These are phyloP conservation scores for Ophiostoma piceae DNA, from an alignment of 2,329 filamentous ascomycete genomes.

Conservation along the genomic window DNA sequence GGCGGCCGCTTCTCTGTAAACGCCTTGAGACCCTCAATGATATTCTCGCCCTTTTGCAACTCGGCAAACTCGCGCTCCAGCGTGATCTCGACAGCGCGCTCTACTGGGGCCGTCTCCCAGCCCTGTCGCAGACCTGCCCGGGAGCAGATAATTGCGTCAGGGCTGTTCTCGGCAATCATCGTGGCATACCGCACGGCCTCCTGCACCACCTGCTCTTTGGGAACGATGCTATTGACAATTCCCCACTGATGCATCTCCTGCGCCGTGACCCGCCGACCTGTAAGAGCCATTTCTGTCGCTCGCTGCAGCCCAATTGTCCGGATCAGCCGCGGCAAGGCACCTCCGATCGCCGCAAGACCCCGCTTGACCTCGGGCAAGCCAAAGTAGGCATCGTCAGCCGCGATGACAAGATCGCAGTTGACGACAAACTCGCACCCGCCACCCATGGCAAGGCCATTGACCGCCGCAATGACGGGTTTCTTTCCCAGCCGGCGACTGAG, in stretches of 20 bases:
- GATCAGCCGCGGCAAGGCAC: slow-evolving; percentile 62
- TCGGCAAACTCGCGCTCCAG: slow-evolving; percentile 30
- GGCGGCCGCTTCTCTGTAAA: slow-evolving; percentile 31
- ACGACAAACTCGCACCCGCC: slow-evolving; percentile 58
- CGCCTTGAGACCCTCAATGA: slow-evolving; percentile 31
- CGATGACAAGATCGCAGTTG: slow-evolving; percentile 57
- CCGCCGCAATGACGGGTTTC: slow-evolving; percentile 59
- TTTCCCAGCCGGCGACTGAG: slow-evolving; percentile 49
- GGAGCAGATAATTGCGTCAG: slow-evolving; percentile 68
- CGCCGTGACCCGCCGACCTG: slow-evolving; percentile 56
- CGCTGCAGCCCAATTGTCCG: slow-evolving; percentile 62
- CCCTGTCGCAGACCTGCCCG: slow-evolving; percentile 64
- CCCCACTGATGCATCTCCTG: slow-evolving; percentile 60
- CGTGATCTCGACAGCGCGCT: slow-evolving; percentile 28
- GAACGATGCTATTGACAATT: slow-evolving; percentile 60
- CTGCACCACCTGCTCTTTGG: slow-evolving; percentile 44
- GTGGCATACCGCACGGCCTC: slow-evolving; percentile 58
- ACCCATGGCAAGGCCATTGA: slow-evolving; percentile 57
- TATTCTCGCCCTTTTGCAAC: slow-evolving; percentile 29
- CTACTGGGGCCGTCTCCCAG: slow-evolving; percentile 52
- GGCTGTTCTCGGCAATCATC: slow-evolving; percentile 61
- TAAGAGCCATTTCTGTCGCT: slow-evolving; percentile 67
- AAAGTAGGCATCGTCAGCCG: slow-evolving; percentile 48
- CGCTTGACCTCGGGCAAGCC: slow-evolving; percentile 62
- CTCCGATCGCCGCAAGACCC: slow-evolving; percentile 66